These are phyloP conservation scores for Paxillus ammoniavirescens DNA, from an alignment of 768 basidiomycete species.

Conservation along the genomic window DNA sequence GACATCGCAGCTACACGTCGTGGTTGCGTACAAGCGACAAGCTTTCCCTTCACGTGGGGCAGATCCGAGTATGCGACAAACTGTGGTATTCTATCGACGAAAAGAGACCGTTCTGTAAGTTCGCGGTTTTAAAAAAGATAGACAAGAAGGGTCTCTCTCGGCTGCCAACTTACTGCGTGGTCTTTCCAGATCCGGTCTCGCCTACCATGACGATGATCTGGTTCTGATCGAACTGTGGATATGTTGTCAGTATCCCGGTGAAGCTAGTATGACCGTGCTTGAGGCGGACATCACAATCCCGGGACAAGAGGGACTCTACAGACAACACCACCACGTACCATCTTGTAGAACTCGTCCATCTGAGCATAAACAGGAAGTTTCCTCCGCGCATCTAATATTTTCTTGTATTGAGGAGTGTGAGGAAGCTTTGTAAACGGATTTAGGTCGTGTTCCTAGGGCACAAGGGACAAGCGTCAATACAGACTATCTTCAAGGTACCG, in stretches of 20 bases:
- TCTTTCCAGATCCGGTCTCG: constrained; percentile 95
- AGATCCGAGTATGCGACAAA: constrained; percentile 93
- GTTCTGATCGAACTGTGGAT: constrained; percentile 34
- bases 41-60: constrained; percentile 84
- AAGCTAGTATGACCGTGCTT: not conserved
- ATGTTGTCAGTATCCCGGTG: not conserved
- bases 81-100: constrained; percentile 79
- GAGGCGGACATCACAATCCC: not conserved
- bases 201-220: constrained; percentile 92
- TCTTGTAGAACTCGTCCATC: constrained; percentile 89
- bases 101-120: constrained; percentile 30
- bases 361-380: constrained; percentile 89
- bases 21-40: constrained; percentile 97
- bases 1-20: constrained; percentile 97
- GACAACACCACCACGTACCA: constrained; percentile 52
- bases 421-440: constrained; percentile 90
- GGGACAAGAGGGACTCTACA: not conserved
- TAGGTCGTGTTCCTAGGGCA: constrained; percentile 62
- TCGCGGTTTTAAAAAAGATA: constrained; percentile 16
- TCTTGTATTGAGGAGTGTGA: constrained; percentile 76
- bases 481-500: not conserved
- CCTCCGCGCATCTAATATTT: constrained; percentile 81
- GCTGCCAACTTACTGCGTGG: constrained; percentile 72
- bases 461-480: not conserved
- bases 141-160: constrained; percentile 18